Percentiles rank a stretch among this genome's conserved stretches.
Evolutionary conservation across 2,329 filamentous ascomycete species (phyloP).

Genomic region (Podosphaera xanthii): DNA sequence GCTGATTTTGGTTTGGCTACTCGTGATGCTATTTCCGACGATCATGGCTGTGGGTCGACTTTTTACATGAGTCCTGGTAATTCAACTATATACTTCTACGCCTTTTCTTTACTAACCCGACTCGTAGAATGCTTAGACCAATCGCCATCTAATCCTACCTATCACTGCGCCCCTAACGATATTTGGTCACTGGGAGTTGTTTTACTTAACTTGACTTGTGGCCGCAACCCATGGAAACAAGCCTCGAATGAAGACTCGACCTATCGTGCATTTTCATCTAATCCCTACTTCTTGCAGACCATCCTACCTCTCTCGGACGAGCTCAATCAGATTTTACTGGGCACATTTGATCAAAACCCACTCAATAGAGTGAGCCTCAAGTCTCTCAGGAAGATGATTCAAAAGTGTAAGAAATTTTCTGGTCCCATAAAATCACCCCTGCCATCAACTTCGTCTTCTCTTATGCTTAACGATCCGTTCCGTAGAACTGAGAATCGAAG

Average conservation of each 20-base stretch:
- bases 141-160: conserved; percentile 49
- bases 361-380: conserved; percentile 58
- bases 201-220: conserved; percentile 89
- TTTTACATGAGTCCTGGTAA: conserved; percentile 99
- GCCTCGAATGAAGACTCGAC: conserved; percentile 85
- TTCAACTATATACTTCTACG: conserved; percentile 16
- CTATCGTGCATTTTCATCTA: conserved; percentile 73
- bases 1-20: conserved; percentile 95
- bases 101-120: conserved; percentile 9
- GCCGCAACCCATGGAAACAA: conserved; percentile 96
- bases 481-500: neutral
- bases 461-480: neutral
- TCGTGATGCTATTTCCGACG: conserved; percentile 58
- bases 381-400: conserved; percentile 56
- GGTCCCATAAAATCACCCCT: conserved; percentile 6
- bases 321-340: conserved; percentile 64
- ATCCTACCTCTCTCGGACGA: conserved; percentile 83
- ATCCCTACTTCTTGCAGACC: conserved; percentile 68
- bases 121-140: conserved; percentile 68
- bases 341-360: conserved; percentile 74
- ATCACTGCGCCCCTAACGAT: conserved; percentile 85
- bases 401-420: conserved; percentile 30
- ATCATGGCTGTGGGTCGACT: conserved; percentile 93
- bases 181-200: conserved; percentile 98
- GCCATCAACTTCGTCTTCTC: conserved; percentile 6